Evolutionary conservation across 2,329 filamentous ascomycete species (phyloP), one percentile per base, ranked within the genome.

Genomic region (Arachnomyces sp.): DNA sequence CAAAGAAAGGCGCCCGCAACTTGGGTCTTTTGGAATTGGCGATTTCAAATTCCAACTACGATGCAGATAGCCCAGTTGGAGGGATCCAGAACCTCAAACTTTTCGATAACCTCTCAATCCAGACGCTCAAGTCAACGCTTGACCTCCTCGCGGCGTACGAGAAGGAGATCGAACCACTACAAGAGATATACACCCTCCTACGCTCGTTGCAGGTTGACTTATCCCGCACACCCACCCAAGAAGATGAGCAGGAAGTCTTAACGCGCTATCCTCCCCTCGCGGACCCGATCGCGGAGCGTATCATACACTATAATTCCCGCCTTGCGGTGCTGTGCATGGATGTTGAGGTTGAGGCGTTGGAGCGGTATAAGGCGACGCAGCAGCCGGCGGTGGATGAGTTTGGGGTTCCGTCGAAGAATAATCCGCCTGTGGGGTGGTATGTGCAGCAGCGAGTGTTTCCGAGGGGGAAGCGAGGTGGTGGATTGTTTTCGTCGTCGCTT

Each of bases 131-230:
- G 28, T 44, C 40, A 15, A 42, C 52, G 3, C 15, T 49, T 2
- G 36, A 49, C 3, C 29, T 50, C 4, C 36, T 55, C 36, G 42
- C 45, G 13, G 45, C 45, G 2, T 55, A 55, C 29, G 48, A 51
- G 28, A 39, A 39, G 6, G 49, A 54, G 28, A 48, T 54, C 13
- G 9, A 36, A 2, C 42, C 44, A 7, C 14, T 51, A 12, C 20
- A 42, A 4, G 28, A 41, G 4, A 34, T 53, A 4, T 53, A 49
- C 34, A 25, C 18, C 1, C 42, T 50, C 9, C 30, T 54, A 13
- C 44, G 42, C 18, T 40, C 36, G 11, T 28, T 35, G 9, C 52
- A 55, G 28, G 17, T 43, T 12, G 40, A 36, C 2, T 20, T 53
- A 25, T 25, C 20, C 20, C 25, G 43, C 18, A 35, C 40, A 13